These are phyloP conservation scores for Erysimum cheiri DNA, from an alignment of 441 rosid species.

Conservation along the genomic window DNA sequence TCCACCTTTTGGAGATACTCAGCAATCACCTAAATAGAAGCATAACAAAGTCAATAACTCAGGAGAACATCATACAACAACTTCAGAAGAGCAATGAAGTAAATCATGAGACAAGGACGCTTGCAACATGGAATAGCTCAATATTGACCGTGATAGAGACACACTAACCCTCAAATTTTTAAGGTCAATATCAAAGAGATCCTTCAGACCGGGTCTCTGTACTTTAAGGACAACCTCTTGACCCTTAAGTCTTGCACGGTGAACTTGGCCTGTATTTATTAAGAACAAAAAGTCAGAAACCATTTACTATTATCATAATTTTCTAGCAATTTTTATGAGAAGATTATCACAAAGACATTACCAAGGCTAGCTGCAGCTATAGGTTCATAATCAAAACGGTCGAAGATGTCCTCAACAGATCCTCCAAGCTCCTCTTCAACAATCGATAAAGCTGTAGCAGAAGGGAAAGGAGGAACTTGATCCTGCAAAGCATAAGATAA, in stretches of 20 bases:
- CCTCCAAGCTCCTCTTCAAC: slow-evolving; percentile 97
- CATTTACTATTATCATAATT: neutral
- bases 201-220: slow-evolving; percentile 96
- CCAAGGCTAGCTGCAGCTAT: slow-evolving; percentile 99
- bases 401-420: slow-evolving; percentile 67
- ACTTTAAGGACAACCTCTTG: slow-evolving; percentile 92
- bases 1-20: slow-evolving; percentile 97
- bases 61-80: slow-evolving; percentile 4
- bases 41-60: slow-evolving; percentile 25
- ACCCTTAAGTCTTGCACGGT: slow-evolving; percentile 92
- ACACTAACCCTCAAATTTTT: slow-evolving; percentile 89
- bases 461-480: slow-evolving; percentile 99
- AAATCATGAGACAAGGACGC: neutral
- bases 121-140: slow-evolving; percentile 5
- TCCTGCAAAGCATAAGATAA: slow-evolving; percentile 60
- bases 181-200: slow-evolving; percentile 94
- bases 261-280: slow-evolving; percentile 80
- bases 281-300: neutral
- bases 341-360: slow-evolving; percentile 44
- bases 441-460: slow-evolving; percentile 80
- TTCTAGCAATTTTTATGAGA: slow-evolving; percentile 14
- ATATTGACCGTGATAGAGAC: slow-evolving; percentile 25
- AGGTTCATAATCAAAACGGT: slow-evolving; percentile 88
- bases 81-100: neutral
- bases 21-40: slow-evolving; percentile 73